Conservation (phyloP, 169 alveolate species). For the Pseudocohnilembus persalinus region DNA sequence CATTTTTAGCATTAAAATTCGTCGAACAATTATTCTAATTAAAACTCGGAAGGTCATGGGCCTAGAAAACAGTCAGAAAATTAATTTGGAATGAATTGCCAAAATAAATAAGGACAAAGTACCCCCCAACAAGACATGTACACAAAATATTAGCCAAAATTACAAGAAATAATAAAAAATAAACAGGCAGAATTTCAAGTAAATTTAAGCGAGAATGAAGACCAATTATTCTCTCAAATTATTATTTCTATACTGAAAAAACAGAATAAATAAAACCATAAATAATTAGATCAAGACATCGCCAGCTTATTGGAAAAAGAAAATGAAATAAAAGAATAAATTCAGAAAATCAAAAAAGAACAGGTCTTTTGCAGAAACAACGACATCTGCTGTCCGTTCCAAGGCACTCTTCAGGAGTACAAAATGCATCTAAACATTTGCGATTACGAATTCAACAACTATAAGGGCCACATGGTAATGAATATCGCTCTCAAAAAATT, state of each 20-base stretch:
- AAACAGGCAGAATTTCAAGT: neutral
- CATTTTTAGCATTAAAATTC: too few relatives aligned
- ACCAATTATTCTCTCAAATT: neutral
- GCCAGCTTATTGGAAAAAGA: neutral
- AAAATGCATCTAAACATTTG: neutral
- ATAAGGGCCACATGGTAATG: neutral
- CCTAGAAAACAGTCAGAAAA: too few relatives aligned
- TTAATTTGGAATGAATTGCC: too few relatives aligned
- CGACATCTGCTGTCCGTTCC: neutral
- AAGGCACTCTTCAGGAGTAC: neutral
- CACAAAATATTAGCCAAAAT: neutral
- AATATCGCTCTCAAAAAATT: neutral
- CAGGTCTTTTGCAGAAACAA: neutral
- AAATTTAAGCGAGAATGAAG: neutral
- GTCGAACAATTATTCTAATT: too few relatives aligned
- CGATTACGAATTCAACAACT: neutral
- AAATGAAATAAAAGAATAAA: too few relatives aligned
- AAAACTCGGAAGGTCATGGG: too few relatives aligned
- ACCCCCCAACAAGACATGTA: neutral
- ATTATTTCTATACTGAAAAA: neutral
- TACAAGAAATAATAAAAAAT: neutral
- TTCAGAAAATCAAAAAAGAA: neutral
- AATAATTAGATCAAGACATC: neutral
- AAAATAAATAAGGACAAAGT: too few relatives aligned
- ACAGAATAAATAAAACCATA: neutral